Base-by-base conservation (phyloP, 495 filamentous ascomycete genomes). In the Bathelium albidoporum region DNA sequence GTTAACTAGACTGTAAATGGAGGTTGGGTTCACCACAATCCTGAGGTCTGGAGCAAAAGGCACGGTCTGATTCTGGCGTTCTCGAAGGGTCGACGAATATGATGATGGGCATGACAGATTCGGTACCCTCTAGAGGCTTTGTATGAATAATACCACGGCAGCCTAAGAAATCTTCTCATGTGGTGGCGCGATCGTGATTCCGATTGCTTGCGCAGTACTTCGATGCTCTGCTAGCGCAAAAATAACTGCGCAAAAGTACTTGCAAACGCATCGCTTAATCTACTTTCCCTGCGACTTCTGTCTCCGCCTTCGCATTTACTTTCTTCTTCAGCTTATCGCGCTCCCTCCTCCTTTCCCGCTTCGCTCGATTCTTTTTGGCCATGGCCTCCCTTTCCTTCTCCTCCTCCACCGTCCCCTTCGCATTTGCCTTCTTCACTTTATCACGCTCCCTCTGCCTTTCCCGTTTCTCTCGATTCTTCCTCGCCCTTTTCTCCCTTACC, bases 401-500 rank as follows among this genome's bases (percentile, higher is more conserved):
- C 34, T 39, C 34, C 34, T 39, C 14, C 14, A 5, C 34, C 14
- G 34, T 14, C 34, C n/a, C n/a, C n/a, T 64, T 71, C 43, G 65
- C 60, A 24, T 36, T 61, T n/a, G 32, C 28, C 58, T 68, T 68
- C 66, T 66, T 70, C 34, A 41, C 60, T 12, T 53, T 24, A 59
- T 70, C 65, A 63, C 65, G 68, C 59, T 68, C 65, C 26, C 68
- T 41, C 24, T 29, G 26, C 22, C 20, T 26, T 24, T n/a, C 12
- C 49, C 20, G 26, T 24, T 55, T 55, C 24, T 29, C 49, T 7
- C 49, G 49, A 62, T 70, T 70, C 45, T 60, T 61, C 45, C 63
- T 64, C 43, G 63, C 66, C 44, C 62, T 65, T 63, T 69, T 71
- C 61, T 65, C 69, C 44, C 53, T 64, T 44, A 68, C 69, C 20